Evolutionary conservation across 1,284 basidiomycete genomes (phyloP).

Genomic region (Cutaneotrichosporon sp.): DNA sequence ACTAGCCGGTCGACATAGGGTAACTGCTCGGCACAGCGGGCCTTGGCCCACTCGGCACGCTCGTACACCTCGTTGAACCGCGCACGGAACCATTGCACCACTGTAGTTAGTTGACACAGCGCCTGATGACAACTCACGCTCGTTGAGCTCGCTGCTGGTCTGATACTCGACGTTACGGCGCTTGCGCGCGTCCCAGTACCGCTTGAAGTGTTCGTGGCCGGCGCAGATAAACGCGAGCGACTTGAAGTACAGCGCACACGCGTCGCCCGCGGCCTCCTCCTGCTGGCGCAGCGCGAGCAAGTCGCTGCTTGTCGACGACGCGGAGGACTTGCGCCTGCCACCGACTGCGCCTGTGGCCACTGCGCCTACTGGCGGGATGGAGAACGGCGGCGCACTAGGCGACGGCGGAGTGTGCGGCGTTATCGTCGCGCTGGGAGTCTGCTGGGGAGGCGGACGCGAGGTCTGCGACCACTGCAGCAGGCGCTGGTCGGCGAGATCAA

Average conservation of each 20-base stretch:
- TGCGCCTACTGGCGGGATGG: slow-evolving; percentile 9
- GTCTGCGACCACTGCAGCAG: slow-evolving; percentile 56
- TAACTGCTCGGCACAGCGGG: slow-evolving; percentile 50
- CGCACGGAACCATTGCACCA: slow-evolving; percentile 55
- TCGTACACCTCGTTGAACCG: slow-evolving; percentile 57
- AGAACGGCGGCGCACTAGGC: slow-evolving; percentile 24
- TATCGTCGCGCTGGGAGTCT: slow-evolving; percentile 9
- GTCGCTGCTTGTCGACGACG: slow-evolving; percentile 33
- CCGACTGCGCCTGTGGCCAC: too few species aligned
- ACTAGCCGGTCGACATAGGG: slow-evolving; percentile 54
- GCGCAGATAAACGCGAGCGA: slow-evolving; percentile 87
- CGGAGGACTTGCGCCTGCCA: slow-evolving; percentile 25
- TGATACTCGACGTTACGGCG: slow-evolving; percentile 25
- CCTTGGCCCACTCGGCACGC: slow-evolving; percentile 55
- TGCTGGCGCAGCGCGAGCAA: slow-evolving; percentile 61
- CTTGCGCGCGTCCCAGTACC: slow-evolving; percentile 48
- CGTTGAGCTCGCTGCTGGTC: slow-evolving; percentile 53
- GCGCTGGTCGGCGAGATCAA: slow-evolving; percentile 89
- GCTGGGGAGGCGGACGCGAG: not conserved
- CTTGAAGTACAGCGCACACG: slow-evolving; percentile 84
- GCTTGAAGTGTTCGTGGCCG: slow-evolving; percentile 63
- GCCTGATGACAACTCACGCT: slow-evolving; percentile 44
- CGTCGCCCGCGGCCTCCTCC: slow-evolving; percentile 70
- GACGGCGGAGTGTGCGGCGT: slow-evolving; percentile 6
- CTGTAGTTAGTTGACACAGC: slow-evolving; percentile 33